Percentiles rank a stretch among this genome's conserved stretches.
Conservation (phyloP, 768 basidiomycete species). For the Albatrellus ellisii region DNA sequence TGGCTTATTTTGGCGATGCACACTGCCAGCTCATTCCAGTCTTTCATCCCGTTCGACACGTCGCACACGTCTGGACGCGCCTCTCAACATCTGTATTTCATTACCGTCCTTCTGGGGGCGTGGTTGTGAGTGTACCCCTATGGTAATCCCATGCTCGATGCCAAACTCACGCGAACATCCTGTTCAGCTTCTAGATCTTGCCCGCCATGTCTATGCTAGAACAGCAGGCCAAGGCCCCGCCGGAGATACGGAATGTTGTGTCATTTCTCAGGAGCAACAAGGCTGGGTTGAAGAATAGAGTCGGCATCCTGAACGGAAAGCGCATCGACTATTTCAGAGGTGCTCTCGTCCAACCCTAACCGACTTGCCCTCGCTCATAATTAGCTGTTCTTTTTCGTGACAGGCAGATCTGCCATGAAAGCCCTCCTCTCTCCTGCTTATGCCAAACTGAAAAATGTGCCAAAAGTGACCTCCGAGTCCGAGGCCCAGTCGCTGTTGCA, state of each 20-base stretch:
- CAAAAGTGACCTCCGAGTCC: slow-evolving; percentile 56
- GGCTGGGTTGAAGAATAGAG: slow-evolving; percentile 78
- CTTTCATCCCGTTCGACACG: no score
- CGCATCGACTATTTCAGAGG: slow-evolving; percentile 98
- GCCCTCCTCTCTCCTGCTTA: slow-evolving; percentile 90
- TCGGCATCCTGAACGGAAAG: slow-evolving; percentile 88
- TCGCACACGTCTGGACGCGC: no score
- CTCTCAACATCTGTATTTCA: no score
- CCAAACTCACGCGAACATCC: no score
- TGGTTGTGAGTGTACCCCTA: no score
- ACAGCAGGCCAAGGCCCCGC: slow-evolving; percentile 69
- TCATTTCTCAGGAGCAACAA: slow-evolving; percentile 80
- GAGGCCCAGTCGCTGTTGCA: slow-evolving; percentile 61
- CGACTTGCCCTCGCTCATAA: slow-evolving; percentile 4
- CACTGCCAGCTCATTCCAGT: no score
- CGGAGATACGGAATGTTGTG: slow-evolving; percentile 70
- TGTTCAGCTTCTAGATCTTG: no score
- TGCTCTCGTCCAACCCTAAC: slow-evolving; percentile 23
- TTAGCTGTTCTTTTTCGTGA: slow-evolving; percentile 1
- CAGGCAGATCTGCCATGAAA: slow-evolving; percentile 89
- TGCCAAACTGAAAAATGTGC: slow-evolving; percentile 71
- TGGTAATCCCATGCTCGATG: no score
- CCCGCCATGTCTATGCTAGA: slow-evolving; percentile 33
- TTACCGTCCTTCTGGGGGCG: no score
- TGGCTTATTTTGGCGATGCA: no score